Base-by-base conservation (phyloP, 2,329 filamentous ascomycete genomes). In the Fusarium lateritium region DNA sequence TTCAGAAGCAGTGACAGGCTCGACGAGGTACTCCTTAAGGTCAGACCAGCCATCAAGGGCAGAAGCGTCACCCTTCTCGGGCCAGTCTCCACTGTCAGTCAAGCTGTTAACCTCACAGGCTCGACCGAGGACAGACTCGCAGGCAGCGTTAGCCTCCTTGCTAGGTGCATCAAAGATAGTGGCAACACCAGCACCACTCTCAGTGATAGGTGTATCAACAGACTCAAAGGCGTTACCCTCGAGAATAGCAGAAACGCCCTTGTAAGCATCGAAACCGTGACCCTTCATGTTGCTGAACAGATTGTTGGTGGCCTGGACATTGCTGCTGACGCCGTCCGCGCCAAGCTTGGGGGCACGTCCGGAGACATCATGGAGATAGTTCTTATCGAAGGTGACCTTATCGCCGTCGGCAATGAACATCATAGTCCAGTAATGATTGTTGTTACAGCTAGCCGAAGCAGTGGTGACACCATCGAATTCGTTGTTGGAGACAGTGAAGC, bases 201-300 rank as follows among this genome's bases (percentile, higher is more conserved):
- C 43, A 1, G 80, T 82, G 21, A 89, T 67, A 13, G 74, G 74
- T 5, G 55, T 60, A 4, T 70, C 65, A 4, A 76, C 75, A 14
- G 72, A 71, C 14, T 72, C 72, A 34, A 76, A 76, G 10, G 65
- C 73, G 22, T 76, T 76, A 15, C 75, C 75, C 62, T 76, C 75
- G 2, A 76, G 56, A 7, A 76, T 67, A 1, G 71, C 70, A 1
- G 58, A 64, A 5, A 63, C 67, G 28, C 77, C 71, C 10, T 73
- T 82, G 69, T 86, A 78, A 57, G 78, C 87, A 78, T 89, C 86
- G 15, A 83, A 80, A 21, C 82, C 86, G 73, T 88, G 86, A 24
- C 73, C 75, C 26, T 73, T 62, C 68, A 76, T 76, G 55, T 73
- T 73, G 38, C 60, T 65, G 46, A 76, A 76, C 31, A 63, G 65